Base-by-base conservation (phyloP, 169 alveolate species). In the Plasmodium sp. region DNA sequence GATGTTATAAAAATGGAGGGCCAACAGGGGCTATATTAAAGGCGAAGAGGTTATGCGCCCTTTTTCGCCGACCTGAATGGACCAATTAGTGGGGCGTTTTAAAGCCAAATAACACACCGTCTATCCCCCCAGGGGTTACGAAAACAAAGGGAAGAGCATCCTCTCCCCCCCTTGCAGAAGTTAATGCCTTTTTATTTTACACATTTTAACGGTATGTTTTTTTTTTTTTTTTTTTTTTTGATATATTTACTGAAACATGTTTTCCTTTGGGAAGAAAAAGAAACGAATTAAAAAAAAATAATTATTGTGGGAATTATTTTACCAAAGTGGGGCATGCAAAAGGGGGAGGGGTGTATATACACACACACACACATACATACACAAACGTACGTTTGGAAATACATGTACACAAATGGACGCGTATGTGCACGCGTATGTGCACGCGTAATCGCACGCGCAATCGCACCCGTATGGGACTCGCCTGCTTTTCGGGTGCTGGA, bases 181-280 rank as follows among this genome's bases (percentile, higher is more conserved):
- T n/a, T 27, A 33, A 75, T 75, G 48, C 33, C 51, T 27, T 77
- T 34, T 34, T 77, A 34, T 39, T 77, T 22, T 34, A 34, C 3
- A n/a, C 27, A 10, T 77, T 77, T 34, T 77, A 77, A 41, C n/a
- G 39, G 36, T 80, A 39, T 80, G 18, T 80, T 43, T 80, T 43
- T 80, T 80, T 79, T 79, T 77, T 77, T 27, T 75, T 75, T 75
- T 75, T 22, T 27, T 67, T 67, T 27, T 67, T 67, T 67, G 0
- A 31, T 67, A 22, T 67, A 31, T 67, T 80, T 43, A 80, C 84
- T 16, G 84, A 80, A 80, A 43, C 84, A 80, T 80, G 34, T 33
- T 80, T 43, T 39, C n/a, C 18, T 43, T 80, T 33, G 22, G 12
- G 22, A 80, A 27, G 71, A 80, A 80, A 80, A 80, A 80, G 84